Evolutionary conservation across 139 green algal species (phyloP), one percentile per base, ranked within the genome.

Genomic region (Edaphochlamys debaryana): DNA sequence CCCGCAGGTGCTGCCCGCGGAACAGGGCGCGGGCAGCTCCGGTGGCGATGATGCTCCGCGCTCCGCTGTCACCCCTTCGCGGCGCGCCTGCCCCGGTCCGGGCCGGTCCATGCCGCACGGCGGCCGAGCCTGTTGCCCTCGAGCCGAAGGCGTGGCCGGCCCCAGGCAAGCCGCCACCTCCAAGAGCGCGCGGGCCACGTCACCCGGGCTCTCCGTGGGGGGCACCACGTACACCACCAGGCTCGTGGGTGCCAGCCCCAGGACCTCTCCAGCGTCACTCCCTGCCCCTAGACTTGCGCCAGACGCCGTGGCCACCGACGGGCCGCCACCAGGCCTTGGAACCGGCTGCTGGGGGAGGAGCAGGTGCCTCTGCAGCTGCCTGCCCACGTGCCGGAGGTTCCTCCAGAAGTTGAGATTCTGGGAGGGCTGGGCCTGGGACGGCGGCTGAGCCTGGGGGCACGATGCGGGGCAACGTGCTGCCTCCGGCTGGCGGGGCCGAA

Each of bases 171-270:
- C 75, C 37, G 32, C 52, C 40, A 81, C 60, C 75, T 81, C 75
- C 60, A 81, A 27, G 17, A 81, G 42, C 30, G 75, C 75, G 40
- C 60, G 25, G 41, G 37, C 38, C 40, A 71, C 75, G 62, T 81
- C 75, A 29, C 36, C 75, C n/a, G 36, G 25, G 1, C 41, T 36
- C 15, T 82, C 76, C 1, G 42, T 54, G 19, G 76, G 76, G 22
- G 76, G 42, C 23, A 82, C 76, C 23, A 82, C 60, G 23, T 82
- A 82, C 76, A 82, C 76, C 76, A 82, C 62, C 62, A 82, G 42
- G 42, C 62, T 42, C 20, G 63, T 62, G 1, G 76, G 62, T 3
- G 9, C 60, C 41, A 82, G 29, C 3, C 42, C 76, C 32, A 63
- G 32, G 3, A 40, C 22, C 63, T 66, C 40, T 20, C 20, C 38